A percentile compares a stretch with the other conserved stretches of the same genome.
These are phyloP conservation scores for Rhodofomes roseus DNA, from an alignment of 1,284 basidiomycete species.

Conservation along the genomic window DNA sequence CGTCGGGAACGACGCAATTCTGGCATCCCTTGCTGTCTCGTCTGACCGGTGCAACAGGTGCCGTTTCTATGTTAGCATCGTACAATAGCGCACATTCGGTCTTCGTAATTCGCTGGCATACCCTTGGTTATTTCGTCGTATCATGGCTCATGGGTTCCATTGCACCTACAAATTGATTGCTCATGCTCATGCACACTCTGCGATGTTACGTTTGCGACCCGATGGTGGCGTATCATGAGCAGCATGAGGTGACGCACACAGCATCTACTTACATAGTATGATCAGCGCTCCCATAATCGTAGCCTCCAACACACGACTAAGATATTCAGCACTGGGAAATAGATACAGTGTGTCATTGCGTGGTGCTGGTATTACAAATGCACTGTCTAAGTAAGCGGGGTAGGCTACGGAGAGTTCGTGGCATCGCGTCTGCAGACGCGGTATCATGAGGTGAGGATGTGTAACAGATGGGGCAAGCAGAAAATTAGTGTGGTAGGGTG, in stretches of 20 bases:
- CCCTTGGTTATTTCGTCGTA: background rate
- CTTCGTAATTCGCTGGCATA: slow-evolving; percentile 1
- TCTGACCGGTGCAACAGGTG: background rate
- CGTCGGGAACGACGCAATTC: background rate
- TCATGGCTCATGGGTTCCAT: background rate
- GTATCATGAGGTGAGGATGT: background rate
- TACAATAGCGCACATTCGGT: background rate
- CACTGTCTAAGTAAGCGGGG: background rate
- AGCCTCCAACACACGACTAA: background rate
- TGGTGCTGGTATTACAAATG: slow-evolving; percentile 1
- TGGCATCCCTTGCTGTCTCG: background rate
- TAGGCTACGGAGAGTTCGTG: background rate
- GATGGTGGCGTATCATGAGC: too few relatives aligned
- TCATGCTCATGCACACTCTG: background rate
- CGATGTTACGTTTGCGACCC: background rate
- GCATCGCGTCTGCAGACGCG: background rate
- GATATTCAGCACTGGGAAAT: background rate
- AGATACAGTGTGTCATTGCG: background rate
- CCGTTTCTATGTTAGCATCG: background rate
- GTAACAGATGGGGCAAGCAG: background rate
- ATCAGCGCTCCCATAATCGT: background rate
- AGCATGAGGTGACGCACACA: background rate
- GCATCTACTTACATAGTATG: too few relatives aligned
- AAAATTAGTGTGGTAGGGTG: background rate
- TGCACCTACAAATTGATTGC: background rate